Conservation (phyloP, 257 asterid species). For the Solanum ossicruentum region DNA sequence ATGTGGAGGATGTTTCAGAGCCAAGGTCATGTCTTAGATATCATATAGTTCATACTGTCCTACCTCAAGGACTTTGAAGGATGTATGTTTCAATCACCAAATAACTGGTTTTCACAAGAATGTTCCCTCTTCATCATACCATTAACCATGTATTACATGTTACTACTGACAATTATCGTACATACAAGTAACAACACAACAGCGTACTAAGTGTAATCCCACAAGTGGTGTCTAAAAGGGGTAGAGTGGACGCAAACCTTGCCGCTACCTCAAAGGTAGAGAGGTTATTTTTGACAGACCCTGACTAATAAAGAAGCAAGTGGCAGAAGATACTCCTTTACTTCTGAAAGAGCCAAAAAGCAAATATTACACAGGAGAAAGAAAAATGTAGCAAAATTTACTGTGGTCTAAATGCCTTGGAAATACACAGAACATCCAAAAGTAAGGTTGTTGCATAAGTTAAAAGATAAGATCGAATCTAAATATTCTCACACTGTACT, state of each 20-base stretch:
- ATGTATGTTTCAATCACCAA: neutral
- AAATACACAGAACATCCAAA: constrained; percentile 3
- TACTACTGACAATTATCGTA: neutral
- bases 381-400: neutral
- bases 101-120: neutral
- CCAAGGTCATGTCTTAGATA: neutral
- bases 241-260: neutral
- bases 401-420: neutral
- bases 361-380: neutral
- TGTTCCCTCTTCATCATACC: neutral
- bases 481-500: neutral
- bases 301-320: neutral
- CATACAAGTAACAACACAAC: neutral
- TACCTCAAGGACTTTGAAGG: neutral
- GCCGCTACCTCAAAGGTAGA: neutral
- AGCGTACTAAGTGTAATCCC: neutral
- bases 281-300: neutral
- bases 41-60: neutral
- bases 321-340: neutral
- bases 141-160: neutral
- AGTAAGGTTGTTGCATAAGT: neutral
- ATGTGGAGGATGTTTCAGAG: constrained; percentile 32
- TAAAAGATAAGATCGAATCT: neutral
- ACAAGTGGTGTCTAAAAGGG: neutral
- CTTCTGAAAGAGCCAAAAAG: neutral